A percentile compares a stretch with the other conserved stretches of the same genome.
Conservation (phyloP, 2,329 filamentous ascomycete genomes). For the Aspergillus proliferans region DNA sequence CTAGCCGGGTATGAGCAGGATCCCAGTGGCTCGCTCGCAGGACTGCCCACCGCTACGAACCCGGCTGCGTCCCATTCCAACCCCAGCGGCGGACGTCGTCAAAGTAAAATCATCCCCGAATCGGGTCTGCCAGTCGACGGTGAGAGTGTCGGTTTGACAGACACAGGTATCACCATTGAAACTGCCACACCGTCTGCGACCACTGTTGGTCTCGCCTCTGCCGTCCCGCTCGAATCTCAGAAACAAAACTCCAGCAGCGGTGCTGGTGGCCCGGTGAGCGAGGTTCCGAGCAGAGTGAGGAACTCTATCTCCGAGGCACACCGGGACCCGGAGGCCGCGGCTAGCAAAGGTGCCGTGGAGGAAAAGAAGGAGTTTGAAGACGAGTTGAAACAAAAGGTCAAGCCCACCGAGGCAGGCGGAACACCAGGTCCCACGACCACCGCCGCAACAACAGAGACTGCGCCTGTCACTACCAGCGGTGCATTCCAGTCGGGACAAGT, state of each 20-base stretch:
- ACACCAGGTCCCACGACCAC: conserved; percentile 36
- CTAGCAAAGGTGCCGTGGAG: conserved; percentile 60
- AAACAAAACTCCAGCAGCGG: conserved; percentile 12
- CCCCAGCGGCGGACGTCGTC: conserved; percentile 6
- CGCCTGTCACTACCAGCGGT: conserved; percentile 23
- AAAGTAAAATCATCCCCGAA: conserved; percentile 67
- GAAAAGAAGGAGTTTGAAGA: conserved; percentile 71
- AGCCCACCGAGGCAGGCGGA: conserved; percentile 30
- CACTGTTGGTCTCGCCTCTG: conserved; percentile 40
- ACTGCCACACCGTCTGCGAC: conserved; percentile 46
- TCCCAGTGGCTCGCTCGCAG: conserved; percentile 44
- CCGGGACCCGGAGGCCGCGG: conserved; percentile 63
- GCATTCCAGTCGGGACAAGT: conserved; percentile 11
- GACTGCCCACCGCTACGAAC: conserved; percentile 9
- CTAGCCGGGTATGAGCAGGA: conserved; percentile 81
- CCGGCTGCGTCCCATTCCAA: not conserved
- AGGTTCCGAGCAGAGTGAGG: conserved; percentile 41
- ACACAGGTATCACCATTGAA: conserved; percentile 49
- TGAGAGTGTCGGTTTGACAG: conserved; percentile 30
- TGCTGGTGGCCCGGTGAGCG: conserved; percentile 13
- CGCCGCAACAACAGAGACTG: conserved; percentile 33
- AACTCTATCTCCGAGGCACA: conserved; percentile 47
- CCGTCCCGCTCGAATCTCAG: conserved; percentile 39
- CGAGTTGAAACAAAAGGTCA: conserved; percentile 57
- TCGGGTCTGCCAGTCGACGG: conserved; percentile 67